phyloP scores from a whole-genome alignment of 768 basidiomycete genomes.

The Pluteus cervinus region DNA sequence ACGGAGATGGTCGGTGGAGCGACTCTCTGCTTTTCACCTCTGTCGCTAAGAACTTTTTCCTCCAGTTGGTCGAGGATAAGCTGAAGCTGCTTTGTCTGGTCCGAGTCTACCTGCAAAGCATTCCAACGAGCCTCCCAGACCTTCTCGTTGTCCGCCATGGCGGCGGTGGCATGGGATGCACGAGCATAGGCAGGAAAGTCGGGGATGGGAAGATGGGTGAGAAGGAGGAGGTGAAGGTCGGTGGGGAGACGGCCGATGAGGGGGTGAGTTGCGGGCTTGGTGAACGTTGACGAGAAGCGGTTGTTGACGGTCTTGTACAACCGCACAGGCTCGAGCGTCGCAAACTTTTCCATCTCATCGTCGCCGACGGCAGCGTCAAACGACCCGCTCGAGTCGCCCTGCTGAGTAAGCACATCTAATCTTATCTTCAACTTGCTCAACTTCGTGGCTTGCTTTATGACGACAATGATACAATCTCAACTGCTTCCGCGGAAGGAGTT shows the following conservation, averaged over 20 bases:
- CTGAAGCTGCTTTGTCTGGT: slow-evolving; percentile 32
- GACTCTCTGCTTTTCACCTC: slow-evolving; percentile 29
- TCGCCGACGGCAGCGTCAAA: no score
- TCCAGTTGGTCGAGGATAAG: slow-evolving; percentile 58
- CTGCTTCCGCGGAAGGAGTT: no score
- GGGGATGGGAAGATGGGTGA: slow-evolving; percentile 69
- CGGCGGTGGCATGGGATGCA: slow-evolving; percentile 55
- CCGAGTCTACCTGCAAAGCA: slow-evolving; percentile 41
- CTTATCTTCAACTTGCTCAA: no score
- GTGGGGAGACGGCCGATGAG: slow-evolving; percentile 76
- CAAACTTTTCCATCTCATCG: slow-evolving; percentile 93
- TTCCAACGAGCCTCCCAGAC: slow-evolving; percentile 77
- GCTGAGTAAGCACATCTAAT: no score
- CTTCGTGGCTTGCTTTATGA: no score
- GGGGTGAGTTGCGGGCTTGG: slow-evolving; percentile 11
- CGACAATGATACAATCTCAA: no score
- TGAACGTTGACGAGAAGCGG: slow-evolving; percentile 23
- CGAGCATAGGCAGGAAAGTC: slow-evolving; percentile 76
- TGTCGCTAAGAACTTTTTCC: slow-evolving; percentile 31
- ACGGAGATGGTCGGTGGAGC: slow-evolving; percentile 59
- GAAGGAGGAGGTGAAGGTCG: slow-evolving; percentile 68
- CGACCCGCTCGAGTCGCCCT: no score
- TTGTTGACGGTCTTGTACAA: slow-evolving; percentile 40
- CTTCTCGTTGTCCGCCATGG: slow-evolving; percentile 61
- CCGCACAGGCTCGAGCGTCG: slow-evolving; percentile 73